These are phyloP conservation scores for Colletotrichum caudatum DNA, from an alignment of 2,329 filamentous ascomycete species.

Conservation along the genomic window DNA sequence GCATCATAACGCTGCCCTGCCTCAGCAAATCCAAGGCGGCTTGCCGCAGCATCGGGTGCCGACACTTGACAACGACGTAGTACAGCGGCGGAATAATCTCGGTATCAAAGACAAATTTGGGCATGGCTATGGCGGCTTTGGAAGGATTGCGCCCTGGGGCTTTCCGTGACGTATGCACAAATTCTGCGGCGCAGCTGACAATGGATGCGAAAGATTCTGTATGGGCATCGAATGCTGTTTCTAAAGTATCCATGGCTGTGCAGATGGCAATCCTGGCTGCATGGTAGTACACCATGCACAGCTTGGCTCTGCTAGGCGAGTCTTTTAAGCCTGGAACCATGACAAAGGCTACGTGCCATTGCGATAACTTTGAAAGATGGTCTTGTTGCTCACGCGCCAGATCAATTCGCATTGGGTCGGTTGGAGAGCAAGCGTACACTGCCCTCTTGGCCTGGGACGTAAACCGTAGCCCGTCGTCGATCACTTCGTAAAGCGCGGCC, in stretches of 20 bases:
- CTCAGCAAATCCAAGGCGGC: constrained; percentile 54
- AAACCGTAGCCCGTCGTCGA: constrained; percentile 56
- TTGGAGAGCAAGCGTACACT: constrained; percentile 46
- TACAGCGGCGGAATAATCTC: constrained; percentile 57
- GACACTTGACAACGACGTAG: constrained; percentile 55
- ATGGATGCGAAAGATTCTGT: constrained; percentile 53
- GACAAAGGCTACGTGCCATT: constrained; percentile 50
- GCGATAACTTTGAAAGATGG: constrained; percentile 46
- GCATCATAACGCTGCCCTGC: constrained; percentile 47
- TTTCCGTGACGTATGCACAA: constrained; percentile 28
- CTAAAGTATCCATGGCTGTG: constrained; percentile 47
- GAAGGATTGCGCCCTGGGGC: constrained; percentile 32
- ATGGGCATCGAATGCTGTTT: constrained; percentile 53
- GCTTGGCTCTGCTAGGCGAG: constrained; percentile 41
- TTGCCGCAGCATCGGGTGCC: constrained; percentile 56
- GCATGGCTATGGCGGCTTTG: constrained; percentile 29
- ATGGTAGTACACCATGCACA: constrained; percentile 55
- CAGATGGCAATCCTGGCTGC: constrained; percentile 51
- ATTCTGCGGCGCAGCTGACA: constrained; percentile 48
- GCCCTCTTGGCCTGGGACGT: constrained; percentile 46
- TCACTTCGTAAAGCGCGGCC: constrained; percentile 51
- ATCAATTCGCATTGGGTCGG: constrained; percentile 43
- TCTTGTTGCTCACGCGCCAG: constrained; percentile 51
- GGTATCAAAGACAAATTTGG: constrained; percentile 57
- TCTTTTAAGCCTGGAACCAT: constrained; percentile 46